Conservation (phyloP, 345 rosid genomes). For the Eucalyptus albens region DNA sequence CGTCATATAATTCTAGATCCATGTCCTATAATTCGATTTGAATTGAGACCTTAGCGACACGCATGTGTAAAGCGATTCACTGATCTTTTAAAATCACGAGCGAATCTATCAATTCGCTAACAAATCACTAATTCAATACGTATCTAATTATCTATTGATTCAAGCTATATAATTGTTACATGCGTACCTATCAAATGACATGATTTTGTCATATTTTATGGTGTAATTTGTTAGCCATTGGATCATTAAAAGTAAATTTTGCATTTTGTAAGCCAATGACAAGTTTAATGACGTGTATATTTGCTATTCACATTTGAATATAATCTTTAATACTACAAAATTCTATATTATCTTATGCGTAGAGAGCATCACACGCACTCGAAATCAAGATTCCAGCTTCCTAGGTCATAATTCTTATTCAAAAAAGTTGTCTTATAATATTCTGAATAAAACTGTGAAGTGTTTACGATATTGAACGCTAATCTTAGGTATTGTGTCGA, state of each 20-base stretch:
- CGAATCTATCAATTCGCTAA: not conserved
- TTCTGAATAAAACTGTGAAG: not conserved
- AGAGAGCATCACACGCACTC: not conserved
- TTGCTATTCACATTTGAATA: not conserved
- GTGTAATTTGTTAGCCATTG: not conserved
- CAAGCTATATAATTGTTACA: not conserved
- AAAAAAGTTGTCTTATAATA: not conserved
- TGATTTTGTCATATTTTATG: not conserved
- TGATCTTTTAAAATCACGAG: accelerated
- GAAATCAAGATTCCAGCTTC: not conserved
- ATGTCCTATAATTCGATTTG: not conserved
- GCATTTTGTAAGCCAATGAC: not conserved
- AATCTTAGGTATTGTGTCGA: not conserved
- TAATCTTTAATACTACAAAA: not conserved
- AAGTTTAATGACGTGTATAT: not conserved
- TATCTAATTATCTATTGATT: not conserved
- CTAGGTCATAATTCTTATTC: not conserved
- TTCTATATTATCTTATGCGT: not conserved
- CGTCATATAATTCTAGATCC: not conserved
- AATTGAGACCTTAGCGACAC: not conserved
- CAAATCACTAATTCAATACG: not conserved
- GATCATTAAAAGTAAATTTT: not conserved
- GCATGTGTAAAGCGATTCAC: accelerated
- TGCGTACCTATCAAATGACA: not conserved
- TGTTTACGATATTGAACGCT: not conserved